These are phyloP conservation scores for Fermentozyma sake DNA, from an alignment of 1,139 yeast species.

Conservation along the genomic window DNA sequence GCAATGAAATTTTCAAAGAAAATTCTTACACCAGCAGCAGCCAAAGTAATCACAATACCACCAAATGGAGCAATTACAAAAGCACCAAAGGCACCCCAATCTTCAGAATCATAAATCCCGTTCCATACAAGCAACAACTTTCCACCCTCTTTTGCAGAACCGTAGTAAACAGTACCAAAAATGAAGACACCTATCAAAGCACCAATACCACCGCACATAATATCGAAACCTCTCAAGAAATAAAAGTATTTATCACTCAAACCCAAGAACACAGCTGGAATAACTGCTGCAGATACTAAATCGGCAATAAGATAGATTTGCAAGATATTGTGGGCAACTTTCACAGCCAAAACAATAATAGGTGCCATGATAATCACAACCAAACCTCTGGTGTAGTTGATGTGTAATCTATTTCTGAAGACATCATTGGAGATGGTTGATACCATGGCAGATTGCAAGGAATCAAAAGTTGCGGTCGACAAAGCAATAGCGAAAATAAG, in stretches of 20 bases:
- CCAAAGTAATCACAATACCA: slow-evolving; percentile 57
- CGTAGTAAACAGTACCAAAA: slow-evolving; percentile 78
- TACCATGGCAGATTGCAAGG: slow-evolving; percentile 83
- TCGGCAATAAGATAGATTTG: slow-evolving; percentile 90
- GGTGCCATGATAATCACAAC: slow-evolving; percentile 80
- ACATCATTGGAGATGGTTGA: slow-evolving; percentile 86
- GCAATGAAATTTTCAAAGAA: no score
- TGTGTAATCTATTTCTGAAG: slow-evolving; percentile 72
- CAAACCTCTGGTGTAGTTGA: slow-evolving; percentile 63
- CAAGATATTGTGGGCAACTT: slow-evolving; percentile 75
- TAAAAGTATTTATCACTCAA: slow-evolving; percentile 56
- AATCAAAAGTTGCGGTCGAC: slow-evolving; percentile 87
- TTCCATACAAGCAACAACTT: slow-evolving; percentile 65
- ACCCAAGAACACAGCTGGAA: slow-evolving; percentile 84
- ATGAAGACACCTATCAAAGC: slow-evolving; percentile 76
- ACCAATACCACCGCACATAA: slow-evolving; percentile 79
- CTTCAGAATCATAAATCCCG: slow-evolving; percentile 71
- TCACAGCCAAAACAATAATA: slow-evolving; percentile 74
- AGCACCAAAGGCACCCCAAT: slow-evolving; percentile 96
- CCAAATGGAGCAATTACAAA: slow-evolving; percentile 89
- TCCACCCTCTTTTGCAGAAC: slow-evolving; percentile 73
- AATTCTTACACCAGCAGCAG: slow-evolving; percentile 51
- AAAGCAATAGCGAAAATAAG: slow-evolving; percentile 67
- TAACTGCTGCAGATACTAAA: slow-evolving; percentile 77
- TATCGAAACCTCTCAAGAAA: slow-evolving; percentile 76